A percentile compares a stretch with the other conserved stretches of the same genome.
Evolutionary conservation across 2,329 filamentous ascomycete genomes (phyloP).

Genomic region (Macroventuria anomochaeta): DNA sequence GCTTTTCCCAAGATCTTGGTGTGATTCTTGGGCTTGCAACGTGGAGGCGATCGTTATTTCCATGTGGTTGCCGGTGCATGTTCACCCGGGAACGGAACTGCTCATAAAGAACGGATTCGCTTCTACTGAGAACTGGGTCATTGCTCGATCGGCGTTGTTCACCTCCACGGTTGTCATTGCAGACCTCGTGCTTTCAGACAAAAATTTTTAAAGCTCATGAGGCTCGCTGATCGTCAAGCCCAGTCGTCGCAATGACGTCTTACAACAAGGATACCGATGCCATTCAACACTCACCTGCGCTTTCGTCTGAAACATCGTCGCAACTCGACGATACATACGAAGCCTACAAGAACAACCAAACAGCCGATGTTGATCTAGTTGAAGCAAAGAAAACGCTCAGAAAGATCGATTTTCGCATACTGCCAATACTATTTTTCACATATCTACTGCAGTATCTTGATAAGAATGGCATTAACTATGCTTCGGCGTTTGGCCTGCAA

Average conservation of each 20-base stretch:
- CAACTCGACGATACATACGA: slow-evolving; percentile 43
- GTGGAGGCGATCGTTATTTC: slow-evolving; percentile 5
- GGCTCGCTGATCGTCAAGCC: not conserved
- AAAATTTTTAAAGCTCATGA: not conserved
- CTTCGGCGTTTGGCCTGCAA: slow-evolving; percentile 57
- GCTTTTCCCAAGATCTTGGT: slow-evolving; percentile 19
- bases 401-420: slow-evolving; percentile 41
- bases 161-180: not conserved
- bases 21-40: not conserved
- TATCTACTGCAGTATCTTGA: slow-evolving; percentile 53
- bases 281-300: slow-evolving; percentile 24
- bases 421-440: slow-evolving; percentile 43
- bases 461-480: slow-evolving; percentile 60
- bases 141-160: not conserved
- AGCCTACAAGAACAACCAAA: slow-evolving; percentile 37
- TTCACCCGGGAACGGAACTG: not conserved
- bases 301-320: slow-evolving; percentile 31
- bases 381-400: slow-evolving; percentile 40
- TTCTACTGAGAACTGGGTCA: not conserved
- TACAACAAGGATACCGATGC: slow-evolving; percentile 26
- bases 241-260: slow-evolving; percentile 14
- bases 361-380: slow-evolving; percentile 23
- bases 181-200: not conserved
- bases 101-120: not conserved
- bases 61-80: slow-evolving; percentile 3